Percentiles rank a stretch among this genome's conserved stretches.
Conservation (phyloP, 306 rosid genomes). For the Castanospermum australe region DNA sequence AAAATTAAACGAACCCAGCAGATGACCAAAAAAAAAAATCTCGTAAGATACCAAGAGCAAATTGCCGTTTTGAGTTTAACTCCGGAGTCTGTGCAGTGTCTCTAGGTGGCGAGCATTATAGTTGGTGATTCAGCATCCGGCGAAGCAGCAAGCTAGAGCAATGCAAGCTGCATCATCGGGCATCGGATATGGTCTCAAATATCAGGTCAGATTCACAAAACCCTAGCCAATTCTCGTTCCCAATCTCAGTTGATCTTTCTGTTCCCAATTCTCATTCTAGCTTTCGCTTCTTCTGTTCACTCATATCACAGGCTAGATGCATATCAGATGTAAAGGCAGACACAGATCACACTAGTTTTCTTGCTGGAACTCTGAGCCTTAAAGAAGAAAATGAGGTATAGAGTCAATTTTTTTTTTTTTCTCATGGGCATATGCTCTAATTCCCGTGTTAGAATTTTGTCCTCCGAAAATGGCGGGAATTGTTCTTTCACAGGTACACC, state of each 20-base stretch:
- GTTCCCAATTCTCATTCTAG: not conserved
- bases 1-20: too few relatives aligned
- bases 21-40: not conserved
- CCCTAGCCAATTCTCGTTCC: not conserved
- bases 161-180: conserved; percentile 98
- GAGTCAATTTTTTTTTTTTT: not conserved
- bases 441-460: conserved; percentile 18
- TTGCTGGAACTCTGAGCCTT: conserved; percentile 91
- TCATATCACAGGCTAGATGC: conserved; percentile 71
- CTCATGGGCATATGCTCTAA: not conserved
- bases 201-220: conserved; percentile 59
- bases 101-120: not conserved
- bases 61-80: conserved; percentile 12
- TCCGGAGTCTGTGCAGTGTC: not conserved
- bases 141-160: conserved; percentile 30
- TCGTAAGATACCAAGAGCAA: too few relatives aligned
- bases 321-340: conserved; percentile 94
- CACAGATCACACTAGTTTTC: conserved; percentile 91
- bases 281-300: not conserved
- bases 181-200: conserved; percentile 92
- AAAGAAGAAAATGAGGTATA: conserved; percentile 95
- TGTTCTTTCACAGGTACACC: conserved; percentile 62
- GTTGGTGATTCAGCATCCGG: conserved; percentile 21
- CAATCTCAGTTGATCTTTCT: not conserved
- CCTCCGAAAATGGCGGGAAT: conserved; percentile 24